These are phyloP conservation scores for Fistulinella cinereoalba DNA, from an alignment of 1,284 basidiomycete genomes.

Conservation along the genomic window DNA sequence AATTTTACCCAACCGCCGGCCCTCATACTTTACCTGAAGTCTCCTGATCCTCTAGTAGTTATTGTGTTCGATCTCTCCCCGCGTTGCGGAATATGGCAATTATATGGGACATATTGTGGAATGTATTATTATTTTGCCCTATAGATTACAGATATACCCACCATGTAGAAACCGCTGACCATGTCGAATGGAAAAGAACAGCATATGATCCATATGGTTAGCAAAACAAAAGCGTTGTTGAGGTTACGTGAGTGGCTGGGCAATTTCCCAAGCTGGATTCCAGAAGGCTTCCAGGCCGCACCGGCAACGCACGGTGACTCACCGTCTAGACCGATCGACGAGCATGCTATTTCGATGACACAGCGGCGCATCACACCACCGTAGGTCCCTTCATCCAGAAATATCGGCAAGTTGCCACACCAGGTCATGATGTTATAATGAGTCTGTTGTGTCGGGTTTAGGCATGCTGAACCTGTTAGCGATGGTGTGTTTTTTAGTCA, in stretches of 20 bases:
- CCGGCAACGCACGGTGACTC: too few species aligned
- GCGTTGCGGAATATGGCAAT: constrained; percentile 4
- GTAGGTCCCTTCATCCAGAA: constrained; percentile 3
- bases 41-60: neutral
- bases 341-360: neutral
- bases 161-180: neutral
- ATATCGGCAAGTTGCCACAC: neutral
- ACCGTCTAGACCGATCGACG: too few species aligned
- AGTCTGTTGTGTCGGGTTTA: constrained; percentile 5
- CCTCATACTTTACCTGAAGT: constrained; percentile 11
- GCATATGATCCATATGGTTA: neutral
- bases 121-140: constrained; percentile 24
- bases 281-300: neutral
- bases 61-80: neutral
- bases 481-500: neutral
- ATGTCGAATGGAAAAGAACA: neutral
- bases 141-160: constrained; percentile 29
- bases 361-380: neutral
- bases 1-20: constrained; percentile 18
- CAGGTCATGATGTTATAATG: constrained; percentile 5
- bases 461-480: constrained; percentile 5
- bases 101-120: constrained; percentile 16
- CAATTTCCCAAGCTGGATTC: neutral
- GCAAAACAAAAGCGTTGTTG: neutral
- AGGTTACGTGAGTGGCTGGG: constrained; percentile 23